A percentile compares a stretch with the other conserved stretches of the same genome.
phyloP scores from a whole-genome alignment of 2,329 filamentous ascomycete genomes.

The Calonectria fujianensis region DNA sequence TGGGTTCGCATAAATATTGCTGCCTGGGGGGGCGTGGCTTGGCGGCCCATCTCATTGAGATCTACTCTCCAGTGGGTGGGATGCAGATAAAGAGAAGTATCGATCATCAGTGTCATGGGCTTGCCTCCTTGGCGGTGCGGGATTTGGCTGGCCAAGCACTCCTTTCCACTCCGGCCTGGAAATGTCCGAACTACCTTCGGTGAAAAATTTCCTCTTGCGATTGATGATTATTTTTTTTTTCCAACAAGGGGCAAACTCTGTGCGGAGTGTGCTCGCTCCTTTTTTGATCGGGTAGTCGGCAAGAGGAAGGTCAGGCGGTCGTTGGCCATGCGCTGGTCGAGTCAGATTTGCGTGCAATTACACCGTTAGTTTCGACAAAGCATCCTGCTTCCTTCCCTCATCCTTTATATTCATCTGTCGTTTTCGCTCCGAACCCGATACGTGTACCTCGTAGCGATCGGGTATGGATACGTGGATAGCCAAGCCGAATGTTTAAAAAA shows the following conservation, averaged over 20 bases:
- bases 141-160: neutral
- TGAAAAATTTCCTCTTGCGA: neutral
- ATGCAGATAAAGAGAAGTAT: slow-evolving; percentile 7
- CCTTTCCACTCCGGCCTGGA: neutral
- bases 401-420: slow-evolving; percentile 9
- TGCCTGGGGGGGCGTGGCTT: slow-evolving; percentile 17
- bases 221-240: neutral
- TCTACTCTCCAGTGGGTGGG: neutral
- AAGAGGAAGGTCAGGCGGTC: neutral
- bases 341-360: neutral
- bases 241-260: slow-evolving; percentile 9
- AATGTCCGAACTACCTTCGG: neutral
- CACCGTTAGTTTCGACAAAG: neutral
- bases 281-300: neutral
- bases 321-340: neutral
- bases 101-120: slow-evolving; percentile 18
- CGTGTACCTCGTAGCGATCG: too few relatives aligned
- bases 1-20: slow-evolving; percentile 9
- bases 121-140: slow-evolving; percentile 17
- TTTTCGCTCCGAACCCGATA: neutral
- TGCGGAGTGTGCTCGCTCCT: neutral
- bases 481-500: slow-evolving; percentile 10
- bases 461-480: slow-evolving; percentile 17
- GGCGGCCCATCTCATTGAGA: slow-evolving; percentile 12
- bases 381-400: neutral